These are phyloP conservation scores for Thraustochytrium sp. DNA, from an alignment of 352 stramenopile species.

Conservation along the genomic window DNA sequence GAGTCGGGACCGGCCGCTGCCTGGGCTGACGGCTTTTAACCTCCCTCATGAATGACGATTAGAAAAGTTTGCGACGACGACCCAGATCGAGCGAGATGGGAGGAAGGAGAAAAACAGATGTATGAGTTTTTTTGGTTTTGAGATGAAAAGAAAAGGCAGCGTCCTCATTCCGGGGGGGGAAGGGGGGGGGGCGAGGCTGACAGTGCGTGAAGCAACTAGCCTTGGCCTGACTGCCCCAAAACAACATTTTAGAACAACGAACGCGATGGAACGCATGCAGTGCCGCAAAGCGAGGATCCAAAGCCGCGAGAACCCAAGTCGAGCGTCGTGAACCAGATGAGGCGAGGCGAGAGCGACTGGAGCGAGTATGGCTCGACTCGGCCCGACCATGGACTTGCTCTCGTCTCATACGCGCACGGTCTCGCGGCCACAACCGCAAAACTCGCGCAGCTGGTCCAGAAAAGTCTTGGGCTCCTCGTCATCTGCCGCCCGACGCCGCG, in stretches of 20 bases:
- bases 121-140: neutral
- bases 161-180: too few relatives aligned
- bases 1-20: constrained; percentile 1
- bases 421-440: constrained; percentile 21
- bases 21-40: constrained; percentile 20
- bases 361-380: neutral
- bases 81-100: too few relatives aligned
- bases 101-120: too few relatives aligned
- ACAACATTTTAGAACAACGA: too few relatives aligned
- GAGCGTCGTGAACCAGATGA: too few relatives aligned
- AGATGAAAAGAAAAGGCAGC: neutral
- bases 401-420: neutral
- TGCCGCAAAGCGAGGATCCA: too few relatives aligned
- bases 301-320: too few relatives aligned
- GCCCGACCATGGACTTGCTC: neutral
- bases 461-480: neutral
- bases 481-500: neutral
- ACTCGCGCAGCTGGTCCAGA: constrained; percentile 6
- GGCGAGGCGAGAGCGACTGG: neutral
- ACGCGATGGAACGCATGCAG: too few relatives aligned
- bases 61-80: neutral
- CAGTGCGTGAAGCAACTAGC: too few relatives aligned
- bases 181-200: too few relatives aligned
- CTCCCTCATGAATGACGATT: neutral
- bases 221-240: too few relatives aligned